A percentile compares a stretch with the other conserved stretches of the same genome.
Conservation (phyloP, 2,329 filamentous ascomycete species). For the Colletotrichum liriopes region DNA sequence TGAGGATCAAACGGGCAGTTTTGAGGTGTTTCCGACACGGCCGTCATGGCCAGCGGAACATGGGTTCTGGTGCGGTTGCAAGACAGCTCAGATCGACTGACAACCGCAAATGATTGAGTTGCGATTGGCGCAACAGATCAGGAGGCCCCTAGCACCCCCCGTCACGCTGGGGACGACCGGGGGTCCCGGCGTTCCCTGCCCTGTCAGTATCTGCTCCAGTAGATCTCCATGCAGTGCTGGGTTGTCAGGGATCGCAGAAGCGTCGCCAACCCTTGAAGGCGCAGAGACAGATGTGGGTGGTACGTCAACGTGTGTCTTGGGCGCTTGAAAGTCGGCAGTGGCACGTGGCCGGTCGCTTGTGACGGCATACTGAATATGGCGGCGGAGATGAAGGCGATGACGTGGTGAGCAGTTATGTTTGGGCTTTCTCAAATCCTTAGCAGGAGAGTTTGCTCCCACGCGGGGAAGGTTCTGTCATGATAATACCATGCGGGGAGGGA, state of each 20-base stretch:
- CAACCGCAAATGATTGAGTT: constrained; percentile 8
- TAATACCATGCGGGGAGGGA: not conserved
- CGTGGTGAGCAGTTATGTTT: not conserved
- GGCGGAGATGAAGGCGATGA: not conserved
- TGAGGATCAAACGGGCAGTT: not conserved
- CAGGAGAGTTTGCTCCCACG: constrained; percentile 3
- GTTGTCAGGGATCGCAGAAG: not conserved
- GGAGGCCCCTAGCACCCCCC: not conserved
- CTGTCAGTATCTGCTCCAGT: constrained; percentile 17
- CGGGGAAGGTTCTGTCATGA: constrained; percentile 34
- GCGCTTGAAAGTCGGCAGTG: not conserved
- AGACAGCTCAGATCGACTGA: constrained; percentile 6
- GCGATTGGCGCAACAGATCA: constrained; percentile 33
- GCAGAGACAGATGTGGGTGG: not conserved
- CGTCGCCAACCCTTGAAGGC: not conserved
- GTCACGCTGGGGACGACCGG: not conserved
- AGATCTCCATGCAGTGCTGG: not conserved
- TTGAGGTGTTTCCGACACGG: no score
- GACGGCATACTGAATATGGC: not conserved
- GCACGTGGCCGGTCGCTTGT: not conserved
- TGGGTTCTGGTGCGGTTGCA: not conserved
- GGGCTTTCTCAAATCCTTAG: not conserved
- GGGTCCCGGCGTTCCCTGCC: not conserved
- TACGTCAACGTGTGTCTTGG: not conserved
- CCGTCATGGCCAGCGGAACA: not conserved